Percentiles rank a stretch among this genome's conserved stretches.
phyloP scores from a whole-genome alignment of 805 yeast genomes.

The Zygosaccharomyces bisporus region DNA sequence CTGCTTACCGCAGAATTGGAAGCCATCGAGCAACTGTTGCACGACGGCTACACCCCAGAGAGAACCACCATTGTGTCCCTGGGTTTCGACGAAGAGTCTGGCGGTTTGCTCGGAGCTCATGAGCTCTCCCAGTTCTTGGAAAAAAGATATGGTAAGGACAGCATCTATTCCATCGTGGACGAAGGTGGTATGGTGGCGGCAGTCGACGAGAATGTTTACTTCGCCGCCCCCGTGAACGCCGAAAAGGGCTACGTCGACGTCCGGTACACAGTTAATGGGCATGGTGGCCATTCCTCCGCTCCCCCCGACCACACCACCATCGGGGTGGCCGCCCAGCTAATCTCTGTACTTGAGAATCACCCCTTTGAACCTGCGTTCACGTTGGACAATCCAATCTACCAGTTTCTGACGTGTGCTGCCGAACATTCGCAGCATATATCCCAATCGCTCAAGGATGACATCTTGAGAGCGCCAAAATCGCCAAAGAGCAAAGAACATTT shows the following conservation, averaged over 20 bases:
- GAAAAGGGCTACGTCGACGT: slow-evolving; percentile 62
- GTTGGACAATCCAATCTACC: slow-evolving; percentile 56
- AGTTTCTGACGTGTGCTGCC: slow-evolving; percentile 58
- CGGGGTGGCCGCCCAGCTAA: slow-evolving; percentile 64
- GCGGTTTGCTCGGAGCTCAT: slow-evolving; percentile 61
- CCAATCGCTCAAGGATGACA: slow-evolving; percentile 21
- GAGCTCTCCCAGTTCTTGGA: slow-evolving; percentile 43
- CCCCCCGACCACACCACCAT: slow-evolving; percentile 81
- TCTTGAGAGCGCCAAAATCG: slow-evolving; percentile 38
- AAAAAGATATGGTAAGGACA: slow-evolving; percentile 55
- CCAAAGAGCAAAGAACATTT: slow-evolving; percentile 37
- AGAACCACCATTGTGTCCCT: slow-evolving; percentile 62
- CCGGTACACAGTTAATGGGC: slow-evolving; percentile 48
- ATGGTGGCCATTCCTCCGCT: slow-evolving; percentile 78
- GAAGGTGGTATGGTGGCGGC: slow-evolving; percentile 49
- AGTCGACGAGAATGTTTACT: slow-evolving; percentile 43
- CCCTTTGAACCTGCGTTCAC: slow-evolving; percentile 44
- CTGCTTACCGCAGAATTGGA: slow-evolving; percentile 62
- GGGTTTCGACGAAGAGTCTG: slow-evolving; percentile 79
- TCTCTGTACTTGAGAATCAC: slow-evolving; percentile 47
- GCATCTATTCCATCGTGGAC: slow-evolving; percentile 63
- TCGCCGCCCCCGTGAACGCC: slow-evolving; percentile 54
- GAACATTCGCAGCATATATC: slow-evolving; percentile 38
- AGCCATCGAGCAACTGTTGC: slow-evolving; percentile 54
- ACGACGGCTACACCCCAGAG: slow-evolving; percentile 50